These are phyloP conservation scores for Starmerella etchellsii DNA, from an alignment of 805 yeast genomes.

Conservation along the genomic window DNA sequence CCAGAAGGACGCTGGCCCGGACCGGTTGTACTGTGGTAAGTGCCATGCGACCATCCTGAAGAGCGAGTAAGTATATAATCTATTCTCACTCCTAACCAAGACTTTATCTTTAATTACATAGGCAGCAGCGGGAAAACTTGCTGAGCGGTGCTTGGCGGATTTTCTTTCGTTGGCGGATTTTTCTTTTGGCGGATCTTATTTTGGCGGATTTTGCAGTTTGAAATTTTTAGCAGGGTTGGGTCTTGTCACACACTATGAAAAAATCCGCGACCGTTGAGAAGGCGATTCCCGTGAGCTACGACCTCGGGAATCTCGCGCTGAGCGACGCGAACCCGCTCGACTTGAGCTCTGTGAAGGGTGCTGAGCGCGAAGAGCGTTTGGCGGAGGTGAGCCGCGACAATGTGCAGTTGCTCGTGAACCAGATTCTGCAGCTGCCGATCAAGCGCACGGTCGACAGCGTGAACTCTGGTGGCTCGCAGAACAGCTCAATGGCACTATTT, in stretches of 20 bases:
- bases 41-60: slow-evolving; percentile 75
- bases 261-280: slow-evolving; percentile 48
- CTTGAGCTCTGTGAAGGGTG: slow-evolving; percentile 28
- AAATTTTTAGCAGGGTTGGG: too few species aligned
- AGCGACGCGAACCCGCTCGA: slow-evolving; percentile 85
- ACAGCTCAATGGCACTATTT: slow-evolving; percentile 67
- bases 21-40: slow-evolving; percentile 99
- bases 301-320: slow-evolving; percentile 79
- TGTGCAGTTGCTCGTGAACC: slow-evolving; percentile 82
- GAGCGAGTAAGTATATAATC: slow-evolving; percentile 13
- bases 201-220: too few species aligned
- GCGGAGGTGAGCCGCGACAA: slow-evolving; percentile 71
- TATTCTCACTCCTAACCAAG: background rate
- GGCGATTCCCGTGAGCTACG: slow-evolving; percentile 77
- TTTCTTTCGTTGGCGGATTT: too few species aligned
- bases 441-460: slow-evolving; percentile 70
- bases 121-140: too few species aligned
- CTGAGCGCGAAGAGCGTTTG: slow-evolving; percentile 41
- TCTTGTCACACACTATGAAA: too few species aligned
- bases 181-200: too few species aligned
- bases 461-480: slow-evolving; percentile 43
- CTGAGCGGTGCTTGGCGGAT: too few species aligned
- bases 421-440: slow-evolving; percentile 77
- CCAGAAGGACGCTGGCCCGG: slow-evolving; percentile 76
- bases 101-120: too few species aligned